Percentiles rank a stretch among this genome's conserved stretches.
Conservation (phyloP, 2,329 filamentous ascomycete genomes). For the Tricladium varicosporioides region DNA sequence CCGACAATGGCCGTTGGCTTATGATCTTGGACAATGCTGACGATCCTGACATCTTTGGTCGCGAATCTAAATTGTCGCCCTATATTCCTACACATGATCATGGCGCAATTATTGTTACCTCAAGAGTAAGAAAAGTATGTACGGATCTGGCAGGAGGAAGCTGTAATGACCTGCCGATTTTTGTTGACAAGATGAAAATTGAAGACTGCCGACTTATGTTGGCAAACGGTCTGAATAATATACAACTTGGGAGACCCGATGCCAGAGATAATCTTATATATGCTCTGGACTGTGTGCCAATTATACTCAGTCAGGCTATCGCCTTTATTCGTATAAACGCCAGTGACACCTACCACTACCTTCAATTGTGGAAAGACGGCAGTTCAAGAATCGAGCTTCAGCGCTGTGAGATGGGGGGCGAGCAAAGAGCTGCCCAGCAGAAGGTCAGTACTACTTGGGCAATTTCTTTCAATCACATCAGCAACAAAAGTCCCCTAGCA, state of each 20-base stretch:
- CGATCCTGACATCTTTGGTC: background rate
- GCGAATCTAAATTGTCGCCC: background rate
- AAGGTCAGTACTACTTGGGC: conserved; percentile 1
- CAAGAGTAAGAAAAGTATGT: background rate
- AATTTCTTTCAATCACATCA: conserved; percentile 12
- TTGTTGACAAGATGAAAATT: background rate
- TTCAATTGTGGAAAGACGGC: conserved; percentile 2
- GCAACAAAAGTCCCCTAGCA: background rate
- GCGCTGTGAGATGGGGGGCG: background rate
- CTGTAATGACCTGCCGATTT: background rate
- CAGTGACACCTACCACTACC: conserved; percentile 6
- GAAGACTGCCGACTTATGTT: background rate
- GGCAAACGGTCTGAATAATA: too few relatives aligned
- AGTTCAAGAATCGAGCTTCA: background rate
- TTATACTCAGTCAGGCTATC: conserved; percentile 17
- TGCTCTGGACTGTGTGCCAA: conserved; percentile 11
- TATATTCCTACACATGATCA: background rate
- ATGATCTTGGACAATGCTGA: conserved; percentile 5
- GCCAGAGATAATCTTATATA: conserved; percentile 1
- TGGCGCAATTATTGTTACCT: background rate
- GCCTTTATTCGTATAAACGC: conserved; percentile 14
- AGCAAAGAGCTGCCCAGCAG: background rate
- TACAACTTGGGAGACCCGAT: too few relatives aligned
- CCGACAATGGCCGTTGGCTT: background rate
- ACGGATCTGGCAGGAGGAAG: background rate